Evolutionary conservation across 1,139 yeast species (phyloP).

Genomic region (Saccharomyces hybrid): DNA sequence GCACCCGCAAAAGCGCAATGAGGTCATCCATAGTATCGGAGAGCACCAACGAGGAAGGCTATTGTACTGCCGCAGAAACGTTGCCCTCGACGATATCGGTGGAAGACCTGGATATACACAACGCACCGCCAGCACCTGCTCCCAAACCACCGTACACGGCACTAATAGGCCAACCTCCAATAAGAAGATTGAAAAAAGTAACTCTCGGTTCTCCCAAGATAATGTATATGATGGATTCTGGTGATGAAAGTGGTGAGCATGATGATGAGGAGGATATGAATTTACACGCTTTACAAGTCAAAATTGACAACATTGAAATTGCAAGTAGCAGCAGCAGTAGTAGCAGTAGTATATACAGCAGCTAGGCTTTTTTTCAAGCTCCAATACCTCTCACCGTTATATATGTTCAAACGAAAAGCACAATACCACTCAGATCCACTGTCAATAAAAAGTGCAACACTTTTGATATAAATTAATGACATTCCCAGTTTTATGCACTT

Average conservation of each 20-base stretch:
- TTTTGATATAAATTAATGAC: too few species aligned
- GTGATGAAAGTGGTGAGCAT: slow-evolving; percentile 3
- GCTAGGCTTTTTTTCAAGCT: too few species aligned
- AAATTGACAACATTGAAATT: slow-evolving; percentile 13
- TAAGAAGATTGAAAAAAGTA: slow-evolving; percentile 1
- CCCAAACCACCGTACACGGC: not conserved
- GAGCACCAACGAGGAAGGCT: slow-evolving; percentile 8
- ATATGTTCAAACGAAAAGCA: too few species aligned
- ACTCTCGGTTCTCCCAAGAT: slow-evolving; percentile 4
- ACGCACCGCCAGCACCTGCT: not conserved
- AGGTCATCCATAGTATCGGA: not conserved
- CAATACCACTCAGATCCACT: too few species aligned
- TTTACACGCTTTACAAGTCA: slow-evolving; percentile 8
- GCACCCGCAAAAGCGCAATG: not conserved
- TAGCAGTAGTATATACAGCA: slow-evolving; percentile 6
- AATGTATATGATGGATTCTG: slow-evolving; percentile 3
- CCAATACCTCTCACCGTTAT: too few species aligned
- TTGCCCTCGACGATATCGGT: slow-evolving; percentile 10
- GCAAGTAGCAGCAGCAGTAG: slow-evolving; percentile 7
- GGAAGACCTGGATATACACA: slow-evolving; percentile 6
- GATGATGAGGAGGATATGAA: slow-evolving; percentile 5
- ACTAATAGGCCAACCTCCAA: not conserved
- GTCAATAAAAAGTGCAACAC: too few species aligned
- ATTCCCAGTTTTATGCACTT: too few species aligned
- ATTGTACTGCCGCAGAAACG: slow-evolving; percentile 13